Evolutionary conservation across 768 basidiomycete species (phyloP).

Genomic region (Lentinula boryana): DNA sequence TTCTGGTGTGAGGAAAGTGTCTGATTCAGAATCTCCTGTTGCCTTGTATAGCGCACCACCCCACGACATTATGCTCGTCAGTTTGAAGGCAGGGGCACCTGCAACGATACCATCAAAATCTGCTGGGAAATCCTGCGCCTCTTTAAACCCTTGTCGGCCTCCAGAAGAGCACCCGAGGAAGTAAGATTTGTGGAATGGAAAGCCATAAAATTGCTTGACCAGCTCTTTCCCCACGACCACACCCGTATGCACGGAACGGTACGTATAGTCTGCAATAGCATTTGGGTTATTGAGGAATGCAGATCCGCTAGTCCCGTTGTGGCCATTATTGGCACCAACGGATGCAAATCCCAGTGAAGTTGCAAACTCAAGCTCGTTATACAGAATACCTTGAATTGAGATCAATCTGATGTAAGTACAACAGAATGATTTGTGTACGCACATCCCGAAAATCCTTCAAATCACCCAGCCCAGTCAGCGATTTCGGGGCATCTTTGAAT

Average conservation of each 20-base stretch:
- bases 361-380: neutral
- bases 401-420: neutral
- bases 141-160: conserved; percentile 16
- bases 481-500: neutral
- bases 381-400: neutral
- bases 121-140: conserved; percentile 13
- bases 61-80: neutral
- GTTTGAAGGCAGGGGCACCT: conserved; percentile 14
- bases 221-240: conserved; percentile 16
- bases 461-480: neutral
- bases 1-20: conserved; percentile 10
- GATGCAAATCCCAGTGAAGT: neutral
- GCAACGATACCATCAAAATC: conserved; percentile 16
- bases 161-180: conserved; percentile 18
- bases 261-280: neutral
- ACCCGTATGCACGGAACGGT: conserved; percentile 11
- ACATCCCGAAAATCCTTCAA: neutral
- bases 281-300: conserved; percentile 1
- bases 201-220: conserved; percentile 14
- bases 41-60: neutral
- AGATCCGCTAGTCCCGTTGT: neutral
- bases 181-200: conserved; percentile 13
- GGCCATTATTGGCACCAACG: neutral
- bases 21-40: neutral
- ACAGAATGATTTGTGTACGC: neutral